phyloP scores from a whole-genome alignment of 352 stramenopile species.

The Phytophthora rubi region DNA sequence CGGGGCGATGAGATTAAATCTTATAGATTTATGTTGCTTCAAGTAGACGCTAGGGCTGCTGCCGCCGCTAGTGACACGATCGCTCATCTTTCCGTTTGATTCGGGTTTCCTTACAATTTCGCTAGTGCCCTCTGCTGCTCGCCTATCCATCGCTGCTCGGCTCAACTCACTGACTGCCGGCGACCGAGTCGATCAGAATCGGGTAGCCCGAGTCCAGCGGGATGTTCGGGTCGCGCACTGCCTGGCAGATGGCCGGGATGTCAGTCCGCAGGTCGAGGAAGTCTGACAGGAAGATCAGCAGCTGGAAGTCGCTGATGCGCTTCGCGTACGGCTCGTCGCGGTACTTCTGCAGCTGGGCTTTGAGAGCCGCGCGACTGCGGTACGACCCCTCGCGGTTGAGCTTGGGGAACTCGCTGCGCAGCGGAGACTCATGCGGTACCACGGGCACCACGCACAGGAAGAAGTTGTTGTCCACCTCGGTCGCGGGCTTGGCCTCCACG shows the following conservation, averaged over 20 bases:
- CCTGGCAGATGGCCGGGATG: constrained; percentile 93
- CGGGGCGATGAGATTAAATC: background rate
- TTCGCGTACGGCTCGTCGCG: constrained; percentile 77
- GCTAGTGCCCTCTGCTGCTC: constrained; percentile 11
- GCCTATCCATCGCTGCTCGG: constrained; percentile 15
- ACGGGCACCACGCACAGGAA: constrained; percentile 97
- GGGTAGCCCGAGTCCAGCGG: constrained; percentile 96
- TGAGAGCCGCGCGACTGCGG: constrained; percentile 92
- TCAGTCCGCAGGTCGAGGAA: constrained; percentile 93
- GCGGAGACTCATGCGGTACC: constrained; percentile 92
- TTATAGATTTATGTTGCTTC: background rate
- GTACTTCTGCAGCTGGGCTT: constrained; percentile 89
- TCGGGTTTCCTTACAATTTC: constrained; percentile 25
- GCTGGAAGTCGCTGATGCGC: constrained; percentile 96
- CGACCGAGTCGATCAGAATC: constrained; percentile 95
- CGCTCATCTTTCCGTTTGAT: background rate
- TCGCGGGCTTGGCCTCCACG: constrained; percentile 94
- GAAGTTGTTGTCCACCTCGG: constrained; percentile 97
- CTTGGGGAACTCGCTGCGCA: constrained; percentile 94
- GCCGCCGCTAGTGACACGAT: background rate
- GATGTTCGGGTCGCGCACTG: constrained; percentile 88
- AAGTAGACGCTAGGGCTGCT: background rate
- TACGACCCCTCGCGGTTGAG: constrained; percentile 89
- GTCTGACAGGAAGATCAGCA: constrained; percentile 95
- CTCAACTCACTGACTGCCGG: constrained; percentile 64